Percentiles rank a stretch among this genome's conserved stretches.
These are phyloP conservation scores for Cytospora paraplurivora DNA, from an alignment of 2,329 filamentous ascomycete genomes.

Conservation along the genomic window DNA sequence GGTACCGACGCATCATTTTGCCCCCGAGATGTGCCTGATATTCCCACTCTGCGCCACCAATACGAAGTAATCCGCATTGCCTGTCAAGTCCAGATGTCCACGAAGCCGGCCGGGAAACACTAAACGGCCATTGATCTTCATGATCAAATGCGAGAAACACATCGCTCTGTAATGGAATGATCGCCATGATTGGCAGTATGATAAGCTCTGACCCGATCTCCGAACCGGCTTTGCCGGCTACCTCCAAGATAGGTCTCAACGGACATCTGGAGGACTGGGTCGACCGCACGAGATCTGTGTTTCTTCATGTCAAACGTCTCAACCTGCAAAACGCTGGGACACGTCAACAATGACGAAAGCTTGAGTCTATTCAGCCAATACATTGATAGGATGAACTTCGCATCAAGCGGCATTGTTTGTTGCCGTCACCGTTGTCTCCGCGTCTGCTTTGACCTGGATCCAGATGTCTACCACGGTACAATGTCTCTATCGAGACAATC, in stretches of 20 bases:
- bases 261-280: not conserved
- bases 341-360: slow-evolving; percentile 20
- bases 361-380: not conserved
- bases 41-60: not conserved
- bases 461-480: not conserved
- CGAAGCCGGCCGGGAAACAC: slow-evolving; percentile 8
- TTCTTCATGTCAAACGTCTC: slow-evolving; percentile 5
- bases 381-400: not conserved
- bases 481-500: not conserved
- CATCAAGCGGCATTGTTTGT: not conserved
- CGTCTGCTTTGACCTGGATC: not conserved
- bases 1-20: slow-evolving; percentile 4
- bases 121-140: slow-evolving; percentile 5
- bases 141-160: slow-evolving; percentile 3
- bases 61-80: slow-evolving; percentile 4
- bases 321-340: not conserved
- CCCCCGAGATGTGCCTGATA: not conserved
- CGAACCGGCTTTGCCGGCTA: slow-evolving; percentile 8
- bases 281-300: not conserved
- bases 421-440: not conserved
- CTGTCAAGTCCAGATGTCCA: slow-evolving; percentile 2
- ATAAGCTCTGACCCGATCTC: not conserved
- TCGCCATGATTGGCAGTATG: not conserved
- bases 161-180: not conserved
- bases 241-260: not conserved